Conservation (phyloP, 208 protist species). For the Angomonas desouzai region DNA sequence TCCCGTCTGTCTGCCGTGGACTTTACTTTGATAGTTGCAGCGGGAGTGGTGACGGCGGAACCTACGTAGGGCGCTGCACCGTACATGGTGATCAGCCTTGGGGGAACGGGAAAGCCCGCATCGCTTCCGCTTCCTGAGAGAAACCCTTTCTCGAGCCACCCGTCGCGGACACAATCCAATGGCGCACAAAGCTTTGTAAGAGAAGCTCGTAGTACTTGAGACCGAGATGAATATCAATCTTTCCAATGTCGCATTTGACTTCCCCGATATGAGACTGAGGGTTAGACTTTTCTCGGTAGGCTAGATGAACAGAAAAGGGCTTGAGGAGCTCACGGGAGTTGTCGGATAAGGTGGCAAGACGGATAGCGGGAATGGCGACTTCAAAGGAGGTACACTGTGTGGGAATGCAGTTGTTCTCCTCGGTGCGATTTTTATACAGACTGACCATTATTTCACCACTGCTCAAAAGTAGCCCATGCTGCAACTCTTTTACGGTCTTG, state of each 20-base stretch:
- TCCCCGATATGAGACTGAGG: background rate
- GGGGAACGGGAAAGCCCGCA: background rate
- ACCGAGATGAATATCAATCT: conserved; percentile 27
- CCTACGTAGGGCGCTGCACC: background rate
- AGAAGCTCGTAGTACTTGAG: conserved; percentile 47
- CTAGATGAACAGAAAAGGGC: conserved; percentile 13
- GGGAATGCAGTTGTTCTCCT: background rate
- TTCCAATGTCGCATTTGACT: conserved; percentile 20
- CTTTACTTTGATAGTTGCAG: background rate
- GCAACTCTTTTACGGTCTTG: conserved; percentile 10
- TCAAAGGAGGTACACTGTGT: conserved; percentile 11
- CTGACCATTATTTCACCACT: background rate
- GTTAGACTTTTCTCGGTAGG: background rate
- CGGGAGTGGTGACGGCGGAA: background rate
- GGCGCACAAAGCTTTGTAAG: conserved; percentile 27
- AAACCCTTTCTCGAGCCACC: conserved; percentile 5
- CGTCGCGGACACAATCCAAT: conserved; percentile 18
- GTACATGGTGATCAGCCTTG: background rate
- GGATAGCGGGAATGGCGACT: conserved; percentile 14
- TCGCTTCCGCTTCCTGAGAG: background rate
- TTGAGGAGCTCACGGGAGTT: conserved; percentile 12
- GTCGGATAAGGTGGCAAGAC: conserved; percentile 17
- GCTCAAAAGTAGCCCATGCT: conserved; percentile 26
- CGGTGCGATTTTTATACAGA: conserved; percentile 12
- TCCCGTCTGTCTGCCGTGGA: background rate